phyloP scores from a whole-genome alignment of 2,329 filamentous ascomycete genomes.

The Mariannaea elegans region DNA sequence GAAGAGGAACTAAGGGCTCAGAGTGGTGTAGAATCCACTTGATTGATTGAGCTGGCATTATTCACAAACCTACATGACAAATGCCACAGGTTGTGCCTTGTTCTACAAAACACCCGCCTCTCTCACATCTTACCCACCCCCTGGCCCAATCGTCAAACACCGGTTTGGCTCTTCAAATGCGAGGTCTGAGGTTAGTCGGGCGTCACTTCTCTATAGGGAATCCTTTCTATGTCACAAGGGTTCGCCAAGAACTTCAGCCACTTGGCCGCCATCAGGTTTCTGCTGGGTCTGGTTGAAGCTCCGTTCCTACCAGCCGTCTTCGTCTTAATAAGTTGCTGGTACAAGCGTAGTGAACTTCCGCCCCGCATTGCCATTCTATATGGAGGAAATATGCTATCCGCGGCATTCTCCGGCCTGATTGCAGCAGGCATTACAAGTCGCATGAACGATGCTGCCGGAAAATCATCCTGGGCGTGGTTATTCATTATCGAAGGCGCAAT shows the following conservation, averaged over 20 bases:
- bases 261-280: conserved; percentile 44
- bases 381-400: conserved; percentile 71
- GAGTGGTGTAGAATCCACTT: no score
- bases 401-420: conserved; percentile 72
- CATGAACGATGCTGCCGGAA: conserved; percentile 42
- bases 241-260: conserved; percentile 18
- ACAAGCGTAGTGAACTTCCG: conserved; percentile 71
- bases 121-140: no score
- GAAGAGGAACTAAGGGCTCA: no score
- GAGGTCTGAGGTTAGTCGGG: no score
- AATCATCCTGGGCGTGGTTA: conserved; percentile 64
- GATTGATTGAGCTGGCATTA: no score
- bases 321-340: conserved; percentile 59
- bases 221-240: conserved; percentile 12
- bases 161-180: no score
- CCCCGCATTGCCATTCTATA: conserved; percentile 68
- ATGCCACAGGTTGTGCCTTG: no score
- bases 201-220: conserved; percentile 13
- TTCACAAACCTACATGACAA: no score
- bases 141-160: no score
- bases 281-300: conserved; percentile 57
- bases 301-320: conserved; percentile 62
- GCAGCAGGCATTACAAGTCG: conserved; percentile 65
- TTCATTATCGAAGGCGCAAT: conserved; percentile 71
- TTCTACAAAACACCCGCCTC: no score